These are phyloP conservation scores for Tuber aestivum DNA, from an alignment of 495 filamentous ascomycete species.

Conservation along the genomic window DNA sequence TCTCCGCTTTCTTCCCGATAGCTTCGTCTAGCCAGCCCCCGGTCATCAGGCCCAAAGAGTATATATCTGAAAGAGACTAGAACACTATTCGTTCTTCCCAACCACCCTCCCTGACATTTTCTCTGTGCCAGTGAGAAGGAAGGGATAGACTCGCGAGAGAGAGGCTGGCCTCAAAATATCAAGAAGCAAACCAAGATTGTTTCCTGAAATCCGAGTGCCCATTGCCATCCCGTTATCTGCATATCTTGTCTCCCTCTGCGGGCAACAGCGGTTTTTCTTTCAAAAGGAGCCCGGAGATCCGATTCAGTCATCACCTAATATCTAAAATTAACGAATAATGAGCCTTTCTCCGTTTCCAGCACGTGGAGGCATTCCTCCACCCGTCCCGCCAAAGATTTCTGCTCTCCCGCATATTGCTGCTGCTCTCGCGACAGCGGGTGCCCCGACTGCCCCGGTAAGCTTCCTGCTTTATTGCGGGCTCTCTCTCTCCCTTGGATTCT, in stretches of 20 bases:
- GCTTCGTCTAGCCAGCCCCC: slow-evolving; percentile 9
- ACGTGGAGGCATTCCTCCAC: slow-evolving; percentile 28
- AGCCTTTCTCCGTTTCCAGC: slow-evolving; percentile 35
- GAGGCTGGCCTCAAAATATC: slow-evolving; percentile 36
- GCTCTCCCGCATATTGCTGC: slow-evolving; percentile 21
- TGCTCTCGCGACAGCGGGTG: slow-evolving; percentile 11
- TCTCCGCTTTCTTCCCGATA: slow-evolving; percentile 16
- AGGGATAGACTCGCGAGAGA: slow-evolving; percentile 26
- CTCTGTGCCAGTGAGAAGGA: slow-evolving; percentile 16
- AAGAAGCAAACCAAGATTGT: slow-evolving; percentile 16
- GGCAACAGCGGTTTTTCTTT: slow-evolving; percentile 13
- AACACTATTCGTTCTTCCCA: slow-evolving; percentile 14
- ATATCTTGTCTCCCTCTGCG: slow-evolving; percentile 18
- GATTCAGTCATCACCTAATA: slow-evolving; percentile 19
- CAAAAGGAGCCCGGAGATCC: slow-evolving; percentile 19
- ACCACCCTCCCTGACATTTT: slow-evolving; percentile 27
- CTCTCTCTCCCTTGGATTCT: slow-evolving; percentile 2
- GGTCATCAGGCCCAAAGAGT: slow-evolving; percentile 20
- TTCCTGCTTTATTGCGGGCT: slow-evolving; percentile 4
- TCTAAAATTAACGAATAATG: slow-evolving; percentile 32
- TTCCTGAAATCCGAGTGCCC: slow-evolving; percentile 15
- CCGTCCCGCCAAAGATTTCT: slow-evolving; percentile 34
- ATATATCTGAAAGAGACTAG: slow-evolving; percentile 30
- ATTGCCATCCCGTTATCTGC: slow-evolving; percentile 8
- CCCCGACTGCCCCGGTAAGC: slow-evolving; percentile 16